A percentile compares a stretch with the other conserved stretches of the same genome.
Evolutionary conservation across 768 basidiomycete species (phyloP).

Genomic region (Trametes cingulata): DNA sequence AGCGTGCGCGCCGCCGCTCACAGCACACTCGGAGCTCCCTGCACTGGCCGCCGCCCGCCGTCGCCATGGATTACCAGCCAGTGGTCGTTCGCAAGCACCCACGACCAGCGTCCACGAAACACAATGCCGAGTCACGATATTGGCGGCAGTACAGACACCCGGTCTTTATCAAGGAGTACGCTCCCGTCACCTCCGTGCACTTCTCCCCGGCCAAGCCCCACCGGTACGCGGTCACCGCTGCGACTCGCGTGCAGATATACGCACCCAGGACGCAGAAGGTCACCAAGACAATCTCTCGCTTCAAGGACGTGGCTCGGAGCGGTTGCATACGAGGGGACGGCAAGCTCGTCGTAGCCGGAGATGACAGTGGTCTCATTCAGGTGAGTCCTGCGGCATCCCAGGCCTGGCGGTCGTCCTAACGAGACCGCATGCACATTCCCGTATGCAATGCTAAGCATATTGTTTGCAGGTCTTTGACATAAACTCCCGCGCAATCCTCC

Average conservation of each 20-base stretch:
- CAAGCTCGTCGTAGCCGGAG: slow-evolving; percentile 92
- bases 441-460: neutral
- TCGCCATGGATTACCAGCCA: slow-evolving; percentile 78
- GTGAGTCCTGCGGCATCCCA: slow-evolving; percentile 33
- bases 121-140: slow-evolving; percentile 73
- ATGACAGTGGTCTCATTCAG: slow-evolving; percentile 89
- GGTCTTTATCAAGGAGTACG: slow-evolving; percentile 96
- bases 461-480: slow-evolving; percentile 77
- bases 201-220: slow-evolving; percentile 89
- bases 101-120: slow-evolving; percentile 57
- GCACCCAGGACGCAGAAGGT: slow-evolving; percentile 95
- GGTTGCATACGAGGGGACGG: slow-evolving; percentile 91
- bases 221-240: slow-evolving; percentile 93
- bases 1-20: neutral
- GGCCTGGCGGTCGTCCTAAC: no score
- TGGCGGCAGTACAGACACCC: slow-evolving; percentile 89
- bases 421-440: neutral
- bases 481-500: slow-evolving; percentile 88
- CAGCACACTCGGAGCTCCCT: neutral
- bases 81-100: slow-evolving; percentile 62
- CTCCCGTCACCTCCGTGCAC: slow-evolving; percentile 92
- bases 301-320: slow-evolving; percentile 93
- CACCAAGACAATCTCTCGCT: slow-evolving; percentile 93
- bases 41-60: neutral
- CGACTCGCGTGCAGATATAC: slow-evolving; percentile 92